phyloP scores from a whole-genome alignment of 1,284 basidiomycete species.

The Puccinia horiana region DNA sequence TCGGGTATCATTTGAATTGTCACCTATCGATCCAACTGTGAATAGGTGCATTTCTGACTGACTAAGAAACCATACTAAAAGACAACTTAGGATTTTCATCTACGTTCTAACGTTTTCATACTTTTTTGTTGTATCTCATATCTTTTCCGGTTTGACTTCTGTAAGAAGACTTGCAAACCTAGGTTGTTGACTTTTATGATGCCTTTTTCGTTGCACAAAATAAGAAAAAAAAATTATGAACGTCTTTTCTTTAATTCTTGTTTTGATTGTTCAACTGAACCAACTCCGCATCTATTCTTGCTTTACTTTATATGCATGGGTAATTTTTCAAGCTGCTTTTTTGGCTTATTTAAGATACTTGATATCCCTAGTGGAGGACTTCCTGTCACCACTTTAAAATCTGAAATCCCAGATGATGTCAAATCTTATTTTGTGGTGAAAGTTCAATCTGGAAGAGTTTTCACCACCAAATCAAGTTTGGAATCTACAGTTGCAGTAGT shows the following conservation, averaged over 20 bases:
- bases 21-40: not conserved
- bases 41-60: not conserved
- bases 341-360: no score
- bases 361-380: no score
- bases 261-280: not conserved
- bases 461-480: no score
- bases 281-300: not conserved
- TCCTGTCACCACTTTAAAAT: no score
- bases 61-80: not conserved
- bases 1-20: not conserved
- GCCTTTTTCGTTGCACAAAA: not conserved
- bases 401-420: no score
- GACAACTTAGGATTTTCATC: not conserved
- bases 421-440: no score
- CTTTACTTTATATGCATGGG: not conserved
- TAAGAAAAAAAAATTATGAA: not conserved
- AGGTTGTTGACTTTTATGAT: not conserved
- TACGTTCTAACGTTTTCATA: not conserved
- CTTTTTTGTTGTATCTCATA: constrained; percentile 11
- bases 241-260: not conserved
- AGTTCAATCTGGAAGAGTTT: no score
- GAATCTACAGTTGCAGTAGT: no score
- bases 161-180: not conserved
- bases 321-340: not conserved
- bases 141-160: not conserved